These are phyloP conservation scores for Alternaria hordeiaustralica DNA, from an alignment of 2,329 filamentous ascomycete genomes.

Conservation along the genomic window DNA sequence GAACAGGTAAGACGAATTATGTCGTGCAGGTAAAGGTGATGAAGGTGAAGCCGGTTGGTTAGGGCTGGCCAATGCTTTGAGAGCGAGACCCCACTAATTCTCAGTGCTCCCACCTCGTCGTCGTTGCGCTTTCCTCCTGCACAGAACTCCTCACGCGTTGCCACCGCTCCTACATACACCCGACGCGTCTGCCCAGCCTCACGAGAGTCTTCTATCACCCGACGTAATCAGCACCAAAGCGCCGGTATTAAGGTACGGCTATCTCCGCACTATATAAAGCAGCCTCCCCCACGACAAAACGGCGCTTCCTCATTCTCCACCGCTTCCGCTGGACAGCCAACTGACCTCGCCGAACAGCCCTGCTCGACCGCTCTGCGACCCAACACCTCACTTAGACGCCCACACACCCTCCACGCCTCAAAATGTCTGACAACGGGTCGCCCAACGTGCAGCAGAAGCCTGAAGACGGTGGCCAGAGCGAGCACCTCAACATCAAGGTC, in stretches of 20 bases:
- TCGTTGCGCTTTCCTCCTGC: slow-evolving; percentile 25
- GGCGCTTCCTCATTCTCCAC: slow-evolving; percentile 29
- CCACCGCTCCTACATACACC: slow-evolving; percentile 28
- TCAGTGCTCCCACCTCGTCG: slow-evolving; percentile 36
- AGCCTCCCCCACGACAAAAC: slow-evolving; percentile 23
- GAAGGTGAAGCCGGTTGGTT: slow-evolving; percentile 25
- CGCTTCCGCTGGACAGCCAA: slow-evolving; percentile 15
- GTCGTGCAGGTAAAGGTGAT: slow-evolving; percentile 3
- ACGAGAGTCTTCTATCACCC: slow-evolving; percentile 17
- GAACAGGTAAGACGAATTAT: slow-evolving; percentile 7
- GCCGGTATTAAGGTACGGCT: slow-evolving; percentile 22
- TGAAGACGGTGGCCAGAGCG: slow-evolving; percentile 59
- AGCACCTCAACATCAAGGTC: slow-evolving; percentile 99
- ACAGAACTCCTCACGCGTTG: slow-evolving; percentile 26
- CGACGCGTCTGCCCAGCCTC: slow-evolving; percentile 24
- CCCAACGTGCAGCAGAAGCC: slow-evolving; percentile 52
- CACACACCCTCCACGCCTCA: slow-evolving; percentile 5
- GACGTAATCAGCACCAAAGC: slow-evolving; percentile 13
- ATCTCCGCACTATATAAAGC: slow-evolving; percentile 28
- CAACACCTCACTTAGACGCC: slow-evolving; percentile 2
- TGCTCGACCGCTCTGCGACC: background rate
- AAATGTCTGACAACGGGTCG: slow-evolving; percentile 54
- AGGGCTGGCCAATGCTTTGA: slow-evolving; percentile 25
- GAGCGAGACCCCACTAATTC: slow-evolving; percentile 40
- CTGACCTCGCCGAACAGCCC: slow-evolving; percentile 20